A percentile compares a stretch with the other conserved stretches of the same genome.
phyloP scores from a whole-genome alignment of 78 protist genomes.

The Dictyostelium firmibasis region DNA sequence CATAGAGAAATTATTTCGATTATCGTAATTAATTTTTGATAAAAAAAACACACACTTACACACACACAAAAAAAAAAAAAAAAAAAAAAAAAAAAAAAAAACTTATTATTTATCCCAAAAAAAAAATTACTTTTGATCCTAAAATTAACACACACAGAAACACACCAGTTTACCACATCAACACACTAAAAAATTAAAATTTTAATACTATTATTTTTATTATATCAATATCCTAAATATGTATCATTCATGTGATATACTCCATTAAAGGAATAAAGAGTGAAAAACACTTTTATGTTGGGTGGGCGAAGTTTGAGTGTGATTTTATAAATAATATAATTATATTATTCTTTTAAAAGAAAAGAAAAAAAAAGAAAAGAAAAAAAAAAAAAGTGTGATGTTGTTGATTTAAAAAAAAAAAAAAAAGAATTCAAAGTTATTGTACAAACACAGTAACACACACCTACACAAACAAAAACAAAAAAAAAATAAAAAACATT shows the following conservation, averaged over 20 bases:
- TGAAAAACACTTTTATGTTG: background rate
- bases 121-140: background rate
- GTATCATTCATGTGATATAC: background rate
- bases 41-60: background rate
- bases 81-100: background rate
- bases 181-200: background rate
- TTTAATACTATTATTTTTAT: no score
- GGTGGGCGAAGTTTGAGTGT: background rate
- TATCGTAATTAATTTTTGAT: background rate
- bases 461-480: background rate
- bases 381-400: background rate
- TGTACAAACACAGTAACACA: background rate
- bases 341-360: no score
- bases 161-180: no score
- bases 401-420: background rate
- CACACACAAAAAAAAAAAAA: background rate
- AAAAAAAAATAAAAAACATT: no score
- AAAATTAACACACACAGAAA: background rate
- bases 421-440: background rate
- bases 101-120: background rate
- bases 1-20: background rate
- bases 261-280: background rate
- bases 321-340: background rate
- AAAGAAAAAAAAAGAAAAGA: no score
- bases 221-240: background rate